Percentiles rank a stretch among this genome's conserved stretches.
phyloP scores from a whole-genome alignment of 148 eudicot genomes.

The Heliosperma pusillum region DNA sequence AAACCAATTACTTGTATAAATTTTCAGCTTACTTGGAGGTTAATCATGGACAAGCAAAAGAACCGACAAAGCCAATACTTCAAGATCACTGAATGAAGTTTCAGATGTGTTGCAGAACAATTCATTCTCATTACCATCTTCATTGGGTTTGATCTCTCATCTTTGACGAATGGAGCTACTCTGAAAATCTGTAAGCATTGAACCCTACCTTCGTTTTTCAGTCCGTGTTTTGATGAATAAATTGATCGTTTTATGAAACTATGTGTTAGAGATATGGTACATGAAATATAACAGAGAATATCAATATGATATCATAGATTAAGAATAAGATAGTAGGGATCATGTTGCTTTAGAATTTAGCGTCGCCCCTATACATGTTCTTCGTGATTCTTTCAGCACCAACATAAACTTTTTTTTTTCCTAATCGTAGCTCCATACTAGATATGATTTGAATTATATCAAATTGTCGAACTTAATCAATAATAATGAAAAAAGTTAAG shows the following conservation, averaged over 20 bases:
- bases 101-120: slow-evolving; percentile 84
- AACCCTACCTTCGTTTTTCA: neutral
- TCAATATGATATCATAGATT: too few species aligned
- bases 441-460: too few species aligned
- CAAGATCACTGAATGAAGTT: slow-evolving; percentile 77
- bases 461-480: neutral
- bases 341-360: too few species aligned
- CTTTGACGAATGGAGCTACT: slow-evolving; percentile 64
- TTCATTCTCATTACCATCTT: slow-evolving; percentile 64
- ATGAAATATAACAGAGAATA: too few species aligned
- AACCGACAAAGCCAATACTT: slow-evolving; percentile 49
- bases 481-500: neutral
- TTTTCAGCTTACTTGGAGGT: slow-evolving; percentile 62
- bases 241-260: slow-evolving; percentile 9
- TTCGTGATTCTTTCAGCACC: neutral
- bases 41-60: slow-evolving; percentile 83
- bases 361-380: neutral
- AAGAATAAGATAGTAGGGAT: too few species aligned
- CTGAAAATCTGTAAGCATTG: slow-evolving; percentile 47
- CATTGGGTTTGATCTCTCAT: slow-evolving; percentile 46
- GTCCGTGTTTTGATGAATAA: neutral
- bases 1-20: neutral
- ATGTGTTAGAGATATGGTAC: neutral
- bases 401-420: too few species aligned
- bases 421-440: too few species aligned